Evolutionary conservation across 208 protist species (phyloP).

Genomic region (Trypanosomatidae sp.): DNA sequence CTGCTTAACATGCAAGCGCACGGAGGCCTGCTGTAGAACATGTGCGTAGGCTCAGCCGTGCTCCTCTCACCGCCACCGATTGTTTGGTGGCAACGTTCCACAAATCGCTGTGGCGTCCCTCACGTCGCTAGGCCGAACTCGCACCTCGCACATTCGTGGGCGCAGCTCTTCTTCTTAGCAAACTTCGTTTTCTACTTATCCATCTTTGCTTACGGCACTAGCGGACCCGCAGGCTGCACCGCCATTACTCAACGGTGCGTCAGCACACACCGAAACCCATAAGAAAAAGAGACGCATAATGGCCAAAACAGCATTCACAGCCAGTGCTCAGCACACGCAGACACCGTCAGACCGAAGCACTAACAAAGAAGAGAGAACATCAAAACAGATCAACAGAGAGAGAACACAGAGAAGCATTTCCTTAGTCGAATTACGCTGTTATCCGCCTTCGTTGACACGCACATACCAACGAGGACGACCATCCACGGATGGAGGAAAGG

Average conservation of each 20-base stretch:
- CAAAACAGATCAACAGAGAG: slow-evolving; percentile 1
- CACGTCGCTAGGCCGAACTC: background rate
- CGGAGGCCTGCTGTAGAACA: too few relatives aligned
- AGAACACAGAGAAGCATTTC: background rate
- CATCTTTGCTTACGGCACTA: background rate
- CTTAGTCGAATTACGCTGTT: slow-evolving; percentile 6
- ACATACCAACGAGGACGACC: background rate
- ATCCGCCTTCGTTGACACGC: background rate
- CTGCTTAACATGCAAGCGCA: background rate
- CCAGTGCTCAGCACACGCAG: background rate
- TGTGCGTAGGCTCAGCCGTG: background rate
- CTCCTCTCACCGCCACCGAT: background rate
- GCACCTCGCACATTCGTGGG: background rate
- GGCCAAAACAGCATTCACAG: background rate
- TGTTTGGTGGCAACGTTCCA: background rate
- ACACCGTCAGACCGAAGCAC: background rate
- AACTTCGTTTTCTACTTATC: background rate
- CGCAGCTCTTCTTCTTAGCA: background rate
- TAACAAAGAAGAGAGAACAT: background rate
- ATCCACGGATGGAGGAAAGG: background rate
- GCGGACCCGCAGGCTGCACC: background rate
- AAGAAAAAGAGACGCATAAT: background rate
- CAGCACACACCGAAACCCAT: background rate
- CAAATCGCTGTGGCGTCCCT: background rate
- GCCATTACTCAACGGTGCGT: background rate